These are phyloP conservation scores for Phylloporus sp. DNA, from an alignment of 768 basidiomycete genomes.

Conservation along the genomic window DNA sequence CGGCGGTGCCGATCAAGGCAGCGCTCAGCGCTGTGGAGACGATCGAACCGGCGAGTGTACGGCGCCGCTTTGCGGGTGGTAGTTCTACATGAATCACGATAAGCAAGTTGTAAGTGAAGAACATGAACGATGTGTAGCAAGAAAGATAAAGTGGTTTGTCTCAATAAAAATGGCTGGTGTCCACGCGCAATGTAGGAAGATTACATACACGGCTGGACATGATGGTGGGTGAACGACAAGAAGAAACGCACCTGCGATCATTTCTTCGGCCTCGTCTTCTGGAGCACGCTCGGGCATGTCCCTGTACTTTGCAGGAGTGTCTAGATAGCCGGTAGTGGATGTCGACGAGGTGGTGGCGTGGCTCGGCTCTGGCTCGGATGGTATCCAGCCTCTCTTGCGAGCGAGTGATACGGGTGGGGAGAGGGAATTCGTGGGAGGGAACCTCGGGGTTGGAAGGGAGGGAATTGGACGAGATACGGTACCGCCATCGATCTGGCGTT, in stretches of 20 bases:
- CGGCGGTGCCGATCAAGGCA: constrained; percentile 81
- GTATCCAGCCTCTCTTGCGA: constrained; percentile 73
- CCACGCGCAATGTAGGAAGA: constrained; percentile 10
- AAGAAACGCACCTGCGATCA: constrained; percentile 41
- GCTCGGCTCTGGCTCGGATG: constrained; percentile 54
- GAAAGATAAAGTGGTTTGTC: constrained; percentile 13
- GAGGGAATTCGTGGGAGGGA: constrained; percentile 14
- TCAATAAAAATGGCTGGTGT: constrained; percentile 11
- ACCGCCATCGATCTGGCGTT: constrained; percentile 26
- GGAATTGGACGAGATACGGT: constrained; percentile 19
- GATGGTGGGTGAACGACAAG: constrained; percentile 23
- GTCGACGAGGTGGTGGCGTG: constrained; percentile 48
- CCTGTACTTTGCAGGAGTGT: constrained; percentile 63
- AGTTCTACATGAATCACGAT: constrained; percentile 61
- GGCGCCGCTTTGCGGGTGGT: constrained; percentile 74
- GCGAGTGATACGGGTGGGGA: constrained; percentile 40
- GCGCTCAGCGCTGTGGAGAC: constrained; percentile 82
- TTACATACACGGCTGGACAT: constrained; percentile 13
- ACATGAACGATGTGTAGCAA: constrained; percentile 23
- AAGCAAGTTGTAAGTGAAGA: constrained; percentile 37
- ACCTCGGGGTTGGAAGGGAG: constrained; percentile 16
- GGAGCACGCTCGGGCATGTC: constrained; percentile 30
- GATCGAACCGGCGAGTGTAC: constrained; percentile 77
- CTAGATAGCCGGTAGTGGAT: constrained; percentile 61
- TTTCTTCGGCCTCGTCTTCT: constrained; percentile 43